These are phyloP conservation scores for Knoxdaviesia proteae DNA, from an alignment of 2,329 filamentous ascomycete genomes.

Conservation along the genomic window DNA sequence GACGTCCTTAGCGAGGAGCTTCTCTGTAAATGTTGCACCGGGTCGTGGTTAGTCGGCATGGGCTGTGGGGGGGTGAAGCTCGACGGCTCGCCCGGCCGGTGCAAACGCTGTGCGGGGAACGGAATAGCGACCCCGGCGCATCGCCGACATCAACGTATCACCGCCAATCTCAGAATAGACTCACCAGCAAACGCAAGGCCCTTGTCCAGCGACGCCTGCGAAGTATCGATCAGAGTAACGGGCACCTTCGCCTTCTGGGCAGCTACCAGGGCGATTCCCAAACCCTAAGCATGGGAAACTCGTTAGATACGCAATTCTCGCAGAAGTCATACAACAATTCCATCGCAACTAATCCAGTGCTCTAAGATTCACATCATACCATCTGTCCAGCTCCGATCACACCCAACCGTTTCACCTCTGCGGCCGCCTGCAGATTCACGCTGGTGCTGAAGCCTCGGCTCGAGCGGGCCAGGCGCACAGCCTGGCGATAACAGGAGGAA, in stretches of 20 bases:
- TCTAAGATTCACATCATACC: constrained; percentile 29
- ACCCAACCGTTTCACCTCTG: constrained; percentile 69
- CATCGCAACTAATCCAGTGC: not conserved
- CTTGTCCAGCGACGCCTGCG: constrained; percentile 69
- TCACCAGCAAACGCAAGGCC: constrained; percentile 72
- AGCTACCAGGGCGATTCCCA: constrained; percentile 89
- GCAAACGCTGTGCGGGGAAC: not conserved
- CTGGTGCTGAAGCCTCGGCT: constrained; percentile 49
- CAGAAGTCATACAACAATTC: not conserved
- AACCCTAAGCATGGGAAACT: constrained; percentile 34
- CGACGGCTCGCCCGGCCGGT: not conserved
- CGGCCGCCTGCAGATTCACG: constrained; percentile 29
- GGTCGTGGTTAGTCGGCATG: too few relatives aligned
- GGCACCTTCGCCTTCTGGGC: constrained; percentile 66
- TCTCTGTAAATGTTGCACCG: constrained; percentile 32
- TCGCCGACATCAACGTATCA: too few relatives aligned
- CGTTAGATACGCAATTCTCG: constrained; percentile 5
- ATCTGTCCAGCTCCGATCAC: constrained; percentile 93
- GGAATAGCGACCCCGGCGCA: too few relatives aligned
- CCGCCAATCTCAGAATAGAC: constrained; percentile 6
- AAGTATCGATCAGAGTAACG: constrained; percentile 70
- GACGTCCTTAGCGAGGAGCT: constrained; percentile 83
- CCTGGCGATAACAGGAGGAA: too few relatives aligned
- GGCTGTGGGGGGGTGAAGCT: not conserved
- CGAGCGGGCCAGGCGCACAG: constrained; percentile 15